Evolutionary conservation across 805 yeast species (phyloP).

Genomic region (Clavispora asparagi): DNA sequence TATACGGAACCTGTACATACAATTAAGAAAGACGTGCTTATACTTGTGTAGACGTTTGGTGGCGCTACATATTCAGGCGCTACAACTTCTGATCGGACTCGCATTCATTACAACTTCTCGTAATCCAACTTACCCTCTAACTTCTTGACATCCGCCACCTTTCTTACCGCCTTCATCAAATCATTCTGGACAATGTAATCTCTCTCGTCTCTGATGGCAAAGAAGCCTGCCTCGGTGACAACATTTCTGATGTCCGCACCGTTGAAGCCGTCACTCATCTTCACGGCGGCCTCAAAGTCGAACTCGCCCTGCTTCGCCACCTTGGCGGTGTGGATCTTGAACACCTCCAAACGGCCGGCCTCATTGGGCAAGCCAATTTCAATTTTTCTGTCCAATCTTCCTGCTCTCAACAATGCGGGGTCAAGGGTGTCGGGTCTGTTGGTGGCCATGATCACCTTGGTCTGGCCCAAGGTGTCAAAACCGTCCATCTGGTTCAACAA

Average conservation of each 20-base stretch:
- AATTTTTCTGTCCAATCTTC: conserved; percentile 93
- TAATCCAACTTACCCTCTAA: conserved; percentile 94
- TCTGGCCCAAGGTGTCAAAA: conserved; percentile 92
- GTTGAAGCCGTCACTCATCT: conserved; percentile 98
- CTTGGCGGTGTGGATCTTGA: conserved; percentile 84
- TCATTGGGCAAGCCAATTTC: conserved; percentile 96
- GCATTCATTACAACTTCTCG: conserved; percentile 73
- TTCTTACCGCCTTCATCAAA: conserved; percentile 95
- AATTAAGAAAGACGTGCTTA: not conserved
- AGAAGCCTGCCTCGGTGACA: conserved; percentile 97
- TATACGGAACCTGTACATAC: conserved; percentile 9
- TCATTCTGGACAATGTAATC: conserved; percentile 92
- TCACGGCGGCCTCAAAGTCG: conserved; percentile 94
- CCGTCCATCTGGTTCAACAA: conserved; percentile 98
- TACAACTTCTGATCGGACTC: no score
- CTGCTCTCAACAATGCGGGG: conserved; percentile 96
- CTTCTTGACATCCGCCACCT: conserved; percentile 94
- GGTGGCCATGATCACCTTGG: conserved; percentile 98
- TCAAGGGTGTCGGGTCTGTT: conserved; percentile 97
- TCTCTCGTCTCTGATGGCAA: conserved; percentile 96
- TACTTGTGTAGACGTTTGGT: no score
- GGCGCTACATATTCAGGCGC: no score
- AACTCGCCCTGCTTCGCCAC: conserved; percentile 91
- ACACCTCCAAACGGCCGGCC: conserved; percentile 88
- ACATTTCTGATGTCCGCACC: conserved; percentile 98